Evolutionary conservation across 805 yeast species (phyloP).

Genomic region (Candida insectorum): DNA sequence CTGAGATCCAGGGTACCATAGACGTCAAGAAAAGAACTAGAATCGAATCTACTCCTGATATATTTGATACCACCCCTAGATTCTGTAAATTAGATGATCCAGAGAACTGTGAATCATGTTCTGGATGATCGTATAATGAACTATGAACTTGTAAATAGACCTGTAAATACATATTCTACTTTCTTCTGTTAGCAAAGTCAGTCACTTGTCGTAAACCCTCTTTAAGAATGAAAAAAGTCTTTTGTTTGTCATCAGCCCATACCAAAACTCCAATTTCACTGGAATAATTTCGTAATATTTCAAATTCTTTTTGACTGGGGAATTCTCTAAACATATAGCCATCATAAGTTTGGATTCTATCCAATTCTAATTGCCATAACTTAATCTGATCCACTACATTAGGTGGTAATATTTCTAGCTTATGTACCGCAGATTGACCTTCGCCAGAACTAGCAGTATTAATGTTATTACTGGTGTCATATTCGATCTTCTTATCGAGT

Average conservation of each 20-base stretch:
- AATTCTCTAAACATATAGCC: conserved; percentile 91
- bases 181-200: conserved; percentile 76
- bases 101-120: conserved; percentile 39
- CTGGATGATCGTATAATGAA: conserved; percentile 20
- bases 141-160: not conserved
- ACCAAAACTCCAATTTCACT: conserved; percentile 84
- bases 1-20: conserved; percentile 11
- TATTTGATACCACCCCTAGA: conserved; percentile 32
- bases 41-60: conserved; percentile 17
- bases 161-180: conserved; percentile 10
- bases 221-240: conserved; percentile 78
- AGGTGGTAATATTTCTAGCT: conserved; percentile 75
- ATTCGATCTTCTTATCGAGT: conserved; percentile 63
- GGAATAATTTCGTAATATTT: conserved; percentile 69
- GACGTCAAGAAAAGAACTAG: conserved; percentile 2
- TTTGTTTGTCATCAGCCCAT: conserved; percentile 75
- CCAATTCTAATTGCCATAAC: conserved; percentile 94
- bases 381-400: conserved; percentile 96
- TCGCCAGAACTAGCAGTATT: conserved; percentile 36
- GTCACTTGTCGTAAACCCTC: conserved; percentile 88
- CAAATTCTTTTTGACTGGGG: conserved; percentile 71
- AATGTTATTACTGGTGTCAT: conserved; percentile 49
- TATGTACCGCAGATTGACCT: conserved; percentile 32
- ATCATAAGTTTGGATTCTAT: conserved; percentile 79
- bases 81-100: conserved; percentile 27